Evolutionary conservation across 2,329 filamentous ascomycete genomes (phyloP).

Genomic region (Colletotrichum horii): DNA sequence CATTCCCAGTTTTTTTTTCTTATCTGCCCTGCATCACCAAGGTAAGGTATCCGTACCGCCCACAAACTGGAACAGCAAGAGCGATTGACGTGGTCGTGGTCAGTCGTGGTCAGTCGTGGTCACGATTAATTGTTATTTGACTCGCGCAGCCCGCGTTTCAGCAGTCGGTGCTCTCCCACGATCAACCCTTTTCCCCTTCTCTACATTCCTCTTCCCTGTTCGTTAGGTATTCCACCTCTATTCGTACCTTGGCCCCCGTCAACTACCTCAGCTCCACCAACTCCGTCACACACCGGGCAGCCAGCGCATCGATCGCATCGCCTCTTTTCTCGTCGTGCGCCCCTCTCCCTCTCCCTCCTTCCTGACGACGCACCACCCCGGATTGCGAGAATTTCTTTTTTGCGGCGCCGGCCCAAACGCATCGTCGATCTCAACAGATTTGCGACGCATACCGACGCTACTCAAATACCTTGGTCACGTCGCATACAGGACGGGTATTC

Average conservation of each 20-base stretch:
- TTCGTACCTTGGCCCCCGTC: neutral
- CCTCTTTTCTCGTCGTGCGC: neutral
- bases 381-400: neutral
- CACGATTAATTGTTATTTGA: constrained; percentile 6
- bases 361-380: neutral
- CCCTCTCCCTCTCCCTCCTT: neutral
- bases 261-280: neutral
- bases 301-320: neutral
- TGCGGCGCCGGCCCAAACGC: neutral
- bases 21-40: no score
- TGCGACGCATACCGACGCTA: neutral
- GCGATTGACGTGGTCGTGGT: neutral
- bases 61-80: neutral
- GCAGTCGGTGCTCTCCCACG: neutral
- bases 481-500: neutral
- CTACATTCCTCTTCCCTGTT: neutral
- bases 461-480: neutral
- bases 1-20: neutral
- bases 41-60: neutral
- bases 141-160: constrained; percentile 14
- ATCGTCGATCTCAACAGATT: constrained; percentile 11
- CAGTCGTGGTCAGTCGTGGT: neutral
- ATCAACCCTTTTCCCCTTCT: neutral
- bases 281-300: neutral
- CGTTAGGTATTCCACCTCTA: neutral